Percentiles rank a stretch among this genome's conserved stretches.
phyloP scores from a whole-genome alignment of 768 basidiomycete species.

The Serendipita sp. region DNA sequence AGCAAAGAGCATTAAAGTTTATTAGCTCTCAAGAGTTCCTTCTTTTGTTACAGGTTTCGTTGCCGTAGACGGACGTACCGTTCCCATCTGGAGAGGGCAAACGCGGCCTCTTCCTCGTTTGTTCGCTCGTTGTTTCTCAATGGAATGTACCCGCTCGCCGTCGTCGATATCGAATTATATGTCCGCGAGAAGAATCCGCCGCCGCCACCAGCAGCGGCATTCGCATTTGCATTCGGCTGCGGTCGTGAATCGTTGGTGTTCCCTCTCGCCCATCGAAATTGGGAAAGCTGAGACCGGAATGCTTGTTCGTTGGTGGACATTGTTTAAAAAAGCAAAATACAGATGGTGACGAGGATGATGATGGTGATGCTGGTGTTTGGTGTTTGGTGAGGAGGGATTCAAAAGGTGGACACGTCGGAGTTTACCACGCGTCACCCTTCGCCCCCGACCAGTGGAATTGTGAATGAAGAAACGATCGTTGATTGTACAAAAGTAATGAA shows the following conservation, averaged over 20 bases:
- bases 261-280: slow-evolving; percentile 76
- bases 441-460: no score
- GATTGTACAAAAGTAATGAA: no score
- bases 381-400: no score
- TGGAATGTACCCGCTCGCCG: slow-evolving; percentile 63
- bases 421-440: no score
- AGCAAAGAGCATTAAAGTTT: no score
- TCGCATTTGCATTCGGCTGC: slow-evolving; percentile 23
- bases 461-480: no score
- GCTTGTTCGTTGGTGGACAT: slow-evolving; percentile 35
- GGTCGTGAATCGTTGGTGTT: slow-evolving; percentile 46
- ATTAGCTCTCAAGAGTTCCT: no score
- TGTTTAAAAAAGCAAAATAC: no score
- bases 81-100: slow-evolving; percentile 87
- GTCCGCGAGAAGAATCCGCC: slow-evolving; percentile 70
- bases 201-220: slow-evolving; percentile 10
- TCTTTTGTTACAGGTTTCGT: no score
- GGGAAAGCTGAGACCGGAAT: slow-evolving; percentile 61
- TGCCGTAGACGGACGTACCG: slow-evolving; percentile 32
- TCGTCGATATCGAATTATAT: slow-evolving; percentile 62
- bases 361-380: no score
- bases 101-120: slow-evolving; percentile 94
- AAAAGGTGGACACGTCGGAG: no score
- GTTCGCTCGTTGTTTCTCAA: slow-evolving; percentile 64
- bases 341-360: no score